Evolutionary conservation across 2,329 filamentous ascomycete species (phyloP).

Genomic region (Trichophyton equinum): DNA sequence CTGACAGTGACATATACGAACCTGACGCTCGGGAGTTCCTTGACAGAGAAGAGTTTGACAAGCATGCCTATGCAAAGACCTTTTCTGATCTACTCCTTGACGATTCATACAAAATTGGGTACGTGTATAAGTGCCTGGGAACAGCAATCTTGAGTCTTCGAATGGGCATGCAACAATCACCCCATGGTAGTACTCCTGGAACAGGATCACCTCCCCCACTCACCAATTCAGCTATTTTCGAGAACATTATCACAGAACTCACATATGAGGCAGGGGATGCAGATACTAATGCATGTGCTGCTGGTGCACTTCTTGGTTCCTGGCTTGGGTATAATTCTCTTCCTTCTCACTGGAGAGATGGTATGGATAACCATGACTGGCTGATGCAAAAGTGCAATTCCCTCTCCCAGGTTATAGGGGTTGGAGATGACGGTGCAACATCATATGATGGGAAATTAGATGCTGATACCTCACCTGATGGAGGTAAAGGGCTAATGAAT

Average conservation of each 20-base stretch:
- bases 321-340: conserved; percentile 37
- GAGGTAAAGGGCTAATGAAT: conserved; percentile 12
- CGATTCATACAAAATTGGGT: conserved; percentile 37
- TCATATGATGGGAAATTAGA: conserved; percentile 10
- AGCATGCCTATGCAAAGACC: conserved; percentile 27
- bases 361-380: conserved; percentile 23
- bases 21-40: conserved; percentile 16
- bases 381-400: conserved; percentile 11
- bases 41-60: conserved; percentile 32
- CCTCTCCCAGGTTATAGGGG: conserved; percentile 7
- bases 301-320: conserved; percentile 39
- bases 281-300: conserved; percentile 44
- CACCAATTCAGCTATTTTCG: conserved; percentile 25
- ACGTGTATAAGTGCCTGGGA: conserved; percentile 44
- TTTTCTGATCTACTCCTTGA: conserved; percentile 36
- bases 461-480: conserved; percentile 11
- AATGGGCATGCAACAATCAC: conserved; percentile 30
- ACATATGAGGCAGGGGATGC: conserved; percentile 43
- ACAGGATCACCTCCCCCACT: not conserved
- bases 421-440: not conserved
- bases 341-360: conserved; percentile 39
- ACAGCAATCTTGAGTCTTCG: conserved; percentile 36
- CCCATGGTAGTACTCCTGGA: not conserved
- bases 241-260: conserved; percentile 37
- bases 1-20: conserved; percentile 9